Evolutionary conservation across 2,329 filamentous ascomycete species (phyloP).

Genomic region (Claviceps sp.): DNA sequence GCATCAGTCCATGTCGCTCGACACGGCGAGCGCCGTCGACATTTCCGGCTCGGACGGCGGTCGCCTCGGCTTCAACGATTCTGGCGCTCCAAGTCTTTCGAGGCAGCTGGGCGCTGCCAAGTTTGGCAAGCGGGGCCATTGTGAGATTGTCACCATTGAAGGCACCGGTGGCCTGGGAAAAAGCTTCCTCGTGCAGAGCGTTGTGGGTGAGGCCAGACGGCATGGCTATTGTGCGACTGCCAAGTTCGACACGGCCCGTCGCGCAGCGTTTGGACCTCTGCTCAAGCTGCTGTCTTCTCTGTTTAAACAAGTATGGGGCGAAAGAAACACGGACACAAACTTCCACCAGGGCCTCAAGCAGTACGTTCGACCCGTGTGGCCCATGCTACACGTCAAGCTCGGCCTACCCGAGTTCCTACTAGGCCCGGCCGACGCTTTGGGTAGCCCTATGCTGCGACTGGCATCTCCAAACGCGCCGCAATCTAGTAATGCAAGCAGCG

Average conservation of each 20-base stretch:
- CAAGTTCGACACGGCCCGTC: conserved; percentile 50
- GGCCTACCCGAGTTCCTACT: conserved; percentile 58
- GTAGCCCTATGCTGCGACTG: conserved; percentile 4
- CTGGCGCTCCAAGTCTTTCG: conserved; percentile 35
- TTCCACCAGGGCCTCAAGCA: conserved; percentile 50
- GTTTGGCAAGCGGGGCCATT: conserved; percentile 47
- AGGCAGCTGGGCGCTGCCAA: conserved; percentile 43
- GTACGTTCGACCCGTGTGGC: conserved; percentile 51
- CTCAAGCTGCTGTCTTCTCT: conserved; percentile 52
- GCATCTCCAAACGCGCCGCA: conserved; percentile 1
- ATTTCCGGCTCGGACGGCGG: conserved; percentile 27
- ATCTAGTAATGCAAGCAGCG: conserved; percentile 13
- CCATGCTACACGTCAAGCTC: conserved; percentile 46
- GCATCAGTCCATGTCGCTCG: conserved; percentile 36
- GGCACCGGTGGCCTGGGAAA: conserved; percentile 53
- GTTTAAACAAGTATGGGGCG: conserved; percentile 55
- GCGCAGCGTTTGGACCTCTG: conserved; percentile 48
- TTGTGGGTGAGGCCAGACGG: conserved; percentile 45
- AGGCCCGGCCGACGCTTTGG: conserved; percentile 29
- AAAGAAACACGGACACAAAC: conserved; percentile 49
- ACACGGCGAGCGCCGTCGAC: conserved; percentile 33
- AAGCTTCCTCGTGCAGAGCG: conserved; percentile 49
- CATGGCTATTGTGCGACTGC: conserved; percentile 52
- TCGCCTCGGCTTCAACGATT: conserved; percentile 31
- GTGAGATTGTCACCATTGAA: conserved; percentile 48